A percentile compares a stretch with the other conserved stretches of the same genome.
These are phyloP conservation scores for Kwoniella sp. DNA, from an alignment of 768 basidiomycete genomes.

Conservation along the genomic window DNA sequence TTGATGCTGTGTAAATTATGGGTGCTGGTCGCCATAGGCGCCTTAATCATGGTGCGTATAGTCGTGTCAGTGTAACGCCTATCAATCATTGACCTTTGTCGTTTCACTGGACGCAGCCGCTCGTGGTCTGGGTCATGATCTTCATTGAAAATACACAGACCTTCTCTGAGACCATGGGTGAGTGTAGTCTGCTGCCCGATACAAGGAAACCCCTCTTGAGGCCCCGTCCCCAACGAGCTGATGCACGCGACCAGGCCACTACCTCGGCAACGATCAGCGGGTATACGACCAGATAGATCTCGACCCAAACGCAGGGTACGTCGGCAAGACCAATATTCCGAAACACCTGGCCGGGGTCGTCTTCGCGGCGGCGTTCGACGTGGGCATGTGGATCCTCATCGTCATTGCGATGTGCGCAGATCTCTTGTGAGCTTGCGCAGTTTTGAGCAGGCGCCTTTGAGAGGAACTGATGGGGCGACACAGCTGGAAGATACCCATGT, in stretches of 20 bases:
- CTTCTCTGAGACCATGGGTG: constrained; percentile 30
- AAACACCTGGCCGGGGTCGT: constrained; percentile 44
- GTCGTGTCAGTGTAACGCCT: background rate
- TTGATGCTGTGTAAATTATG: constrained; percentile 28
- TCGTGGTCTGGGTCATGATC: constrained; percentile 32
- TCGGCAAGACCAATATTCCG: constrained; percentile 40
- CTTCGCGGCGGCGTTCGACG: constrained; percentile 29
- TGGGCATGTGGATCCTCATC: constrained; percentile 31
- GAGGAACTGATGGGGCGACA: no score
- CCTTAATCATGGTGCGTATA: constrained; percentile 33
- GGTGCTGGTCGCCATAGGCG: constrained; percentile 31
- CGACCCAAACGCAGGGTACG: constrained; percentile 21
- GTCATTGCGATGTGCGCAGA: constrained; percentile 29
- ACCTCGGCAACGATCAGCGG: constrained; percentile 26
- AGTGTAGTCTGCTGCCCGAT: constrained; percentile 2
- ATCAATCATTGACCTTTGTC: background rate
- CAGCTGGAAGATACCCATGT: constrained; percentile 11
- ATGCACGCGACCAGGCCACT: constrained; percentile 12
- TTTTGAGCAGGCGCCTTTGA: no score
- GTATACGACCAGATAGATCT: constrained; percentile 21
- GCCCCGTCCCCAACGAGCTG: background rate
- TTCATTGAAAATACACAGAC: constrained; percentile 31
- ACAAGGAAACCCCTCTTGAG: background rate
- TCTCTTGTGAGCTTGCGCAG: constrained; percentile 28
- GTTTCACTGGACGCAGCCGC: background rate